Base-by-base conservation (phyloP, 164 flowering plant species). In the Sextonia rubra region DNA sequence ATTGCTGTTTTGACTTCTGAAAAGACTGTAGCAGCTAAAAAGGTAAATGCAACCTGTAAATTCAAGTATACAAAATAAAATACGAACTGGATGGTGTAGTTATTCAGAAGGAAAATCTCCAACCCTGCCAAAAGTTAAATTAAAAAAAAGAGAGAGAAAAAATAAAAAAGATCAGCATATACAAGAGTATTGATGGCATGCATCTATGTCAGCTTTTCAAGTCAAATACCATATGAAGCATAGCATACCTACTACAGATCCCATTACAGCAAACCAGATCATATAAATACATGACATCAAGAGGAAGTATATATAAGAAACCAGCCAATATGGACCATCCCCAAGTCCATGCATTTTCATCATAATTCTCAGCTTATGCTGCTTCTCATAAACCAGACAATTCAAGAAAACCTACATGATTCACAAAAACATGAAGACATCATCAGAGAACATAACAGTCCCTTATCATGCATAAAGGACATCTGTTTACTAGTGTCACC, bases 1-100 rank as follows among this genome's bases (percentile, higher is more conserved):
- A 87, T 66, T 49, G 90, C 90, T 69, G 83, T 86, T 82, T 79
- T 86, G 58, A 79, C 74, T 11, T 82, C 78, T 29, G 88, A 82
- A 79, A 91, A 89, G 37, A 87, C 48, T 55, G 85, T 78, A 61
- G 82, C 73, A 12, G 37, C 75, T n/a, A 88, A 80, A 79, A 88
- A 88, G 22, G 89, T 91, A 18, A 79, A 26, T 2, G 88, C 74
- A 66, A 89, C 76, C 82, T 85, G 88, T 80, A 88, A 77, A 67
- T 84, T 89, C 71, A 86, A 70, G 64, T 77, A 86, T 47, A 89
- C 64, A 74, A 89, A 82, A 69, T 83, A 88, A 71, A 89, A 85
- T 63, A 81, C 82, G 64, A 83, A 74, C 63, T 88, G 91, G 80
- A 90, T 72, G 80, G 82, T 72, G 82, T 86, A 88, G 79, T 81